These are phyloP conservation scores for Penicillium italicum DNA, from an alignment of 2,329 filamentous ascomycete species.

Conservation along the genomic window DNA sequence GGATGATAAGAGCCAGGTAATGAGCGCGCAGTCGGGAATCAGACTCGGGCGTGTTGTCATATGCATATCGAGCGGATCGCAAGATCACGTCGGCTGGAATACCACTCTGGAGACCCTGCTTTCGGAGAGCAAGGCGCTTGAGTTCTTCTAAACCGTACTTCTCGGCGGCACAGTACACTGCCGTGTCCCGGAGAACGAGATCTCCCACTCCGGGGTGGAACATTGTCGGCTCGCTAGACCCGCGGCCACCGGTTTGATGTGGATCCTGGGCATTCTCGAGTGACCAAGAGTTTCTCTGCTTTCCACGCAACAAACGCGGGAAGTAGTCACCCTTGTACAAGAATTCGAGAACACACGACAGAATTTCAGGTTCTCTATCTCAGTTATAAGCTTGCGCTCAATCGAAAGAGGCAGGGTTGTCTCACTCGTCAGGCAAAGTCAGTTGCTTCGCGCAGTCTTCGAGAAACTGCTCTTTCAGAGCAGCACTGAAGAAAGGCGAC, in stretches of 20 bases:
- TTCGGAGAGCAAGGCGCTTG: conserved; percentile 84
- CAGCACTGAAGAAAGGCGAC: conserved; percentile 76
- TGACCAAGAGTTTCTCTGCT: conserved; percentile 80
- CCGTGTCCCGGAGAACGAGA: conserved; percentile 83
- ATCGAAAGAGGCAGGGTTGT: background rate
- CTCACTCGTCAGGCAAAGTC: conserved; percentile 64
- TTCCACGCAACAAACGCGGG: conserved; percentile 82
- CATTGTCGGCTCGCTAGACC: conserved; percentile 70
- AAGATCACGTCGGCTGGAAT: conserved; percentile 91
- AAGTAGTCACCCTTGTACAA: conserved; percentile 97
- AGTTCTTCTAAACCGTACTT: conserved; percentile 88
- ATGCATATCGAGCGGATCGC: conserved; percentile 89
- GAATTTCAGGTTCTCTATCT: conserved; percentile 78
- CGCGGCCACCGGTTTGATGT: conserved; percentile 56
- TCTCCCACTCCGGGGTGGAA: conserved; percentile 71
- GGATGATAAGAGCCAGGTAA: conserved; percentile 95
- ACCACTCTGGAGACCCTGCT: conserved; percentile 89
- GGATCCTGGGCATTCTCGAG: conserved; percentile 68
- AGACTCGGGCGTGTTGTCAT: conserved; percentile 88
- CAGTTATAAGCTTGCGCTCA: conserved; percentile 1
- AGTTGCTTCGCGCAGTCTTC: conserved; percentile 69
- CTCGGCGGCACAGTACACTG: conserved; percentile 89
- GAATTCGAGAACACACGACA: conserved; percentile 92
- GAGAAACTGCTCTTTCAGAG: conserved; percentile 68
- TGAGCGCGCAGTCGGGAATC: conserved; percentile 92